phyloP scores from a whole-genome alignment of 192 early-diverging fungal genomes.

The Backusella liffmaniae region DNA sequence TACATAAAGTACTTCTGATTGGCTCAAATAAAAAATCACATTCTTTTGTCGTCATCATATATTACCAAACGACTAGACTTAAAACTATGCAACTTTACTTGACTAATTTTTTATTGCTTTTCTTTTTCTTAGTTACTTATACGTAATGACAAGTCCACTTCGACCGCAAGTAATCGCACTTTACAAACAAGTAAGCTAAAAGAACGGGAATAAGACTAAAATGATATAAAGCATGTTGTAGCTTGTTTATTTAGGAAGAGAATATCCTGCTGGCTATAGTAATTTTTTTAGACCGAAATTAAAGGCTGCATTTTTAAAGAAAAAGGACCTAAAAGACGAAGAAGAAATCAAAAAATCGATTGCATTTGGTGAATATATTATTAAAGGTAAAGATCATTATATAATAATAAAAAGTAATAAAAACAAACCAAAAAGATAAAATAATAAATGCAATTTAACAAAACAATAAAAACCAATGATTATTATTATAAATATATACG shows the following conservation, averaged over 20 bases:
- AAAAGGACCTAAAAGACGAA: constrained; percentile 31
- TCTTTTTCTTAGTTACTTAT: neutral
- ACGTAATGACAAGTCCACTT: constrained; percentile 11
- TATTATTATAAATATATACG: constrained; percentile 1
- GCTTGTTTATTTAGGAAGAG: constrained; percentile 42
- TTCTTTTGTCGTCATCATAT: neutral
- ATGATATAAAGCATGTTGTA: constrained; percentile 20
- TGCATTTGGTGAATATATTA: constrained; percentile 40
- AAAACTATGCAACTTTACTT: neutral
- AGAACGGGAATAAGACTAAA: neutral
- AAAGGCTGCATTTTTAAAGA: constrained; percentile 45
- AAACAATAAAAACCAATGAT: constrained; percentile 10
- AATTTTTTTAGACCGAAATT: constrained; percentile 40
- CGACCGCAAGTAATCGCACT: constrained; percentile 32
- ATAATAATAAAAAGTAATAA: neutral
- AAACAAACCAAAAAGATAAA: constrained; percentile 1
- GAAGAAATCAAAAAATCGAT: constrained; percentile 39
- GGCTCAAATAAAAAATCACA: neutral
- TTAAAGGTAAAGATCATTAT: constrained; percentile 34
- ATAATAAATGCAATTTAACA: neutral
- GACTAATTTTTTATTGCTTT: neutral
- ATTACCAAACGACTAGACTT: neutral
- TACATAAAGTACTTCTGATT: neutral
- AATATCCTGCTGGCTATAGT: constrained; percentile 43
- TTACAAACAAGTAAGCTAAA: constrained; percentile 36